Conservation (phyloP, 1,139 yeast species). For the Magnusiomyces ingens region DNA sequence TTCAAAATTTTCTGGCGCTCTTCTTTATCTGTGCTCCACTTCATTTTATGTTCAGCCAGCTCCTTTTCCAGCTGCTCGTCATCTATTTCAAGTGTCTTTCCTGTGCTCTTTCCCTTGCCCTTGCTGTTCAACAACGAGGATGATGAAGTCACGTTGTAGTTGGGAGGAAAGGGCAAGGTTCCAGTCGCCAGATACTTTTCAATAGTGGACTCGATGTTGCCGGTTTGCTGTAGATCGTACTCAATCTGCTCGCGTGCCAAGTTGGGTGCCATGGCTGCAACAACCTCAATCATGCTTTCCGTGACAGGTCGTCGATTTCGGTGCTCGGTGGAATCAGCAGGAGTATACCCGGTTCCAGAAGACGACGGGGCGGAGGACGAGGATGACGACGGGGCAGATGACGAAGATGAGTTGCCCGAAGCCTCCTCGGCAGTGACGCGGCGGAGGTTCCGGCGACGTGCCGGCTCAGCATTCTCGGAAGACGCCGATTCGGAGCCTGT, state of each 20-base stretch:
- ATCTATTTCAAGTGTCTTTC: background rate
- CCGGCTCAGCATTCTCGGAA: background rate
- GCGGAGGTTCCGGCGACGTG: conserved; percentile 19
- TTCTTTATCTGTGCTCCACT: conserved; percentile 1
- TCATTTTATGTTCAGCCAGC: conserved; percentile 1
- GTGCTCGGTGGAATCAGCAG: conserved; percentile 1
- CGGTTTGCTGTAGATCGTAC: conserved; percentile 50
- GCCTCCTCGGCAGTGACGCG: background rate
- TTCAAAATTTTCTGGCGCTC: background rate
- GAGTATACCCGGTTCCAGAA: background rate
- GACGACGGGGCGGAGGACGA: too few relatives aligned
- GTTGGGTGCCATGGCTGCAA: conserved; percentile 74
- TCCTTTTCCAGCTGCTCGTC: conserved; percentile 1
- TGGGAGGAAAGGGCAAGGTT: conserved; percentile 62
- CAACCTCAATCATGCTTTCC: conserved; percentile 76
- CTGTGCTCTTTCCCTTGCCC: background rate
- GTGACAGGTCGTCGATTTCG: conserved; percentile 50
- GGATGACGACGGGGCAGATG: too few relatives aligned
- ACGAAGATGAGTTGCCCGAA: too few relatives aligned
- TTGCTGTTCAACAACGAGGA: background rate
- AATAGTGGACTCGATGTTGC: conserved; percentile 74
- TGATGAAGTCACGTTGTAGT: conserved; percentile 17
- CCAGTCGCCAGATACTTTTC: conserved; percentile 62
- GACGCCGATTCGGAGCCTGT: background rate
- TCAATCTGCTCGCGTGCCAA: conserved; percentile 62